Evolutionary conservation across 1,284 basidiomycete species (phyloP), one percentile per base, ranked within the genome.

Genomic region (Tilletia setariae): DNA sequence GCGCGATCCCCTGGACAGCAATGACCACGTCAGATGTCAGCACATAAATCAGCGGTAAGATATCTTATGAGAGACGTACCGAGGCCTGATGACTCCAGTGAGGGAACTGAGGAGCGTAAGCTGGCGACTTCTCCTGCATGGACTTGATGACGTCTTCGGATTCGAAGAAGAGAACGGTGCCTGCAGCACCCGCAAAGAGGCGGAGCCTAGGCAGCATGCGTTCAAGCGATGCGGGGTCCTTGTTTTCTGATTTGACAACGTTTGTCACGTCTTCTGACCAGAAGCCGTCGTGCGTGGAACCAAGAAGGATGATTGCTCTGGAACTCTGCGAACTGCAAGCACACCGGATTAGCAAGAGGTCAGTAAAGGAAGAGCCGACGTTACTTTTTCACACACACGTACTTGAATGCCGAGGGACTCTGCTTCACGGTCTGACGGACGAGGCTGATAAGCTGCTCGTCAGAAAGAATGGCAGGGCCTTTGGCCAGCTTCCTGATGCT

Each of bases 141-240:
- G 67, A 68, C 62, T 80, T 67, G 44, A 82, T 72, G n/a, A 73
- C 67, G 15, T 56, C 67, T 25, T 67, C 64, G 47, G 70, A 67
- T 63, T 81, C 79, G 66, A 78, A 86, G 78, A 86, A 84, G 59
- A 85, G 70, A 49, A 86, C 81, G 11, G 86, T 85, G 32, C 85
- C 85, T 68, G 84, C 80, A 9, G 81, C 85, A 11, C 78, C 72
- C 63, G 79, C 75, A 78, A 85, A 85, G 21, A 71, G 73, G 44
- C 76, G 76, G 49, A 85, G 77, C 11, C 78, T 73, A 13, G 67
- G 67, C n/a, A 72, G 56, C 6, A 75, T 74, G 7, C 65, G 51
- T 19, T 75, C 56, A 44, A 73, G 30, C 2, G 28, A n/a, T 46
- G 63, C 67, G 15, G 62, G 43, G 25, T 30, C 44, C 25, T 66